A percentile compares a stretch with the other conserved stretches of the same genome.
Evolutionary conservation across 2,329 filamentous ascomycete genomes (phyloP).

Genomic region (Amauroascus verrucosus): DNA sequence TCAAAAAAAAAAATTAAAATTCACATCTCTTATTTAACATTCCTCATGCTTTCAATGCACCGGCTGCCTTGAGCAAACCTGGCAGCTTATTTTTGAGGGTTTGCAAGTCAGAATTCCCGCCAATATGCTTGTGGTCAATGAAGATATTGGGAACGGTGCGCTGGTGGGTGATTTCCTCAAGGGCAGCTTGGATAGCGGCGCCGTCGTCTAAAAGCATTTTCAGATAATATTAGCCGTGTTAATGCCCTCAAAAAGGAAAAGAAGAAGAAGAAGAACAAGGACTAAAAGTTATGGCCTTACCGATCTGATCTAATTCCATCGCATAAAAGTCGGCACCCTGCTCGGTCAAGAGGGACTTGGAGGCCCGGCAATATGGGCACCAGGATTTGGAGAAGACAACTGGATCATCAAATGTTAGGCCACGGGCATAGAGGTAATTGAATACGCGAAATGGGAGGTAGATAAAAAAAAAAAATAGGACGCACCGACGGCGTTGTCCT

Average conservation of each 20-base stretch:
- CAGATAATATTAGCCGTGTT: too few relatives aligned
- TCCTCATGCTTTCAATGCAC: constrained; percentile 43
- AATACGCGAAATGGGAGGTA: too few relatives aligned
- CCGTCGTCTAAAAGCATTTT: constrained; percentile 57
- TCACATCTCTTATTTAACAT: constrained; percentile 4
- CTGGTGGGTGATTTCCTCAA: constrained; percentile 70
- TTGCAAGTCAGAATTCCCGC: constrained; percentile 86
- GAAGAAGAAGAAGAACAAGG: constrained; percentile 23
- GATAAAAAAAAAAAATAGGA: too few relatives aligned
- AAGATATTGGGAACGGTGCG: constrained; percentile 91
- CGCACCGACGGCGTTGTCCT: constrained; percentile 76
- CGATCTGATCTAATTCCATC: constrained; percentile 75
- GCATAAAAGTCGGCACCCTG: constrained; percentile 61
- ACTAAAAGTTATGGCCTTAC: too few relatives aligned
- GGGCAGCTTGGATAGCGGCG: constrained; percentile 67
- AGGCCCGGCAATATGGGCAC: constrained; percentile 81
- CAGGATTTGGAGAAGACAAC: constrained; percentile 96
- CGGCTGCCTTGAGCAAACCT: constrained; percentile 52
- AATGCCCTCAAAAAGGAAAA: not conserved
- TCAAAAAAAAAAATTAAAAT: not conserved
- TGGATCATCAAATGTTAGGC: constrained; percentile 31
- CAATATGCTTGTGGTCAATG: constrained; percentile 83
- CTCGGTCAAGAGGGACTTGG: constrained; percentile 63
- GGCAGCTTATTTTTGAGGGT: constrained; percentile 54
- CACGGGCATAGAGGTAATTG: too few relatives aligned